Evolutionary conservation across 352 stramenopile genomes (phyloP).

Genomic region (Phytophthora tentaculata): DNA sequence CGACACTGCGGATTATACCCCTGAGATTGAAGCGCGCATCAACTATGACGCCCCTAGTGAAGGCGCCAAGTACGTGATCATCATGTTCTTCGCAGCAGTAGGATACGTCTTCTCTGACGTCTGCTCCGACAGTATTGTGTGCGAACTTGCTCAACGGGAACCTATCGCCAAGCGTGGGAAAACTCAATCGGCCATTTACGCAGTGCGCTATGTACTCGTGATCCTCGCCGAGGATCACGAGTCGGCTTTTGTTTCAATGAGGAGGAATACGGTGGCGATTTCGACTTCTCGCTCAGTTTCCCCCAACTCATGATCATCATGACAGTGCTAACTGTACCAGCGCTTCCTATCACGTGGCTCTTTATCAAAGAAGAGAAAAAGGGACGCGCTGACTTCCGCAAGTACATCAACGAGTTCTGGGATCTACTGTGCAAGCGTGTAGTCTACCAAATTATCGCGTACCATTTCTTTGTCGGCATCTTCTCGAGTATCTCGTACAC

Average conservation of each 20-base stretch:
- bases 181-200: slow-evolving; percentile 20
- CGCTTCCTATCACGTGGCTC: slow-evolving; percentile 20
- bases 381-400: slow-evolving; percentile 14
- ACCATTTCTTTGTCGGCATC: slow-evolving; percentile 29
- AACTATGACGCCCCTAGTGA: slow-evolving; percentile 17
- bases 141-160: slow-evolving; percentile 21
- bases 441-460: slow-evolving; percentile 23
- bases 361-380: slow-evolving; percentile 24
- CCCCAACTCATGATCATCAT: slow-evolving; percentile 29
- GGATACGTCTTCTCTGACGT: slow-evolving; percentile 27
- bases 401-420: slow-evolving; percentile 24
- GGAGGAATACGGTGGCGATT: slow-evolving; percentile 17
- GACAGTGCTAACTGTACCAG: slow-evolving; percentile 12
- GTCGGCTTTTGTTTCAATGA: slow-evolving; percentile 23
- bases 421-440: slow-evolving; percentile 18
- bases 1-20: slow-evolving; percentile 18
- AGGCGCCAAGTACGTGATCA: slow-evolving; percentile 24
- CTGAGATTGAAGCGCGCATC: slow-evolving; percentile 22
- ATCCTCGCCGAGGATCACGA: slow-evolving; percentile 17
- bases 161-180: slow-evolving; percentile 21
- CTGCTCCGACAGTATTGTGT: slow-evolving; percentile 28
- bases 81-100: slow-evolving; percentile 21
- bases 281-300: slow-evolving; percentile 22
- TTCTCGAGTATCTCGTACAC: slow-evolving; percentile 22
- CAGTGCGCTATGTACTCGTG: slow-evolving; percentile 13